Evolutionary conservation across 768 basidiomycete genomes (phyloP).

Genomic region (Solioccasus polychromus): DNA sequence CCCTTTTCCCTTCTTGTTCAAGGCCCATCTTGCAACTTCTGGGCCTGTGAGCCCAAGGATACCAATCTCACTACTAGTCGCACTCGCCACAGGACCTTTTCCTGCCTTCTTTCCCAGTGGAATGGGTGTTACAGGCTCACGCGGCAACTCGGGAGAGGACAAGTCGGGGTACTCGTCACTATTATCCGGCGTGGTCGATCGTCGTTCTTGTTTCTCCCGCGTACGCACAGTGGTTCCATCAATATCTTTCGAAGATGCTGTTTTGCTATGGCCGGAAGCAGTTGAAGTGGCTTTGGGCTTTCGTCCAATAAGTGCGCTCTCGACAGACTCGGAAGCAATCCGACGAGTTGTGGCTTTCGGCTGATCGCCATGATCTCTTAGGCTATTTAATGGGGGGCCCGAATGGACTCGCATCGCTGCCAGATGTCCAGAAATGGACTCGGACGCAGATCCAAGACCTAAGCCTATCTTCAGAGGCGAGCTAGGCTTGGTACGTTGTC

Average conservation of each 20-base stretch:
- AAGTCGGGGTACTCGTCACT: slow-evolving; percentile 15
- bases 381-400: slow-evolving; percentile 5
- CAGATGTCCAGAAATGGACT: slow-evolving; percentile 29
- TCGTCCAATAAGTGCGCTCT: slow-evolving; percentile 5
- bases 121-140: slow-evolving; percentile 32
- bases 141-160: slow-evolving; percentile 31
- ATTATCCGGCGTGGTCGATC: slow-evolving; percentile 15
- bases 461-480: slow-evolving; percentile 9
- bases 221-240: neutral
- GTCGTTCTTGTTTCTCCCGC: slow-evolving; percentile 7
- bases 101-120: slow-evolving; percentile 22
- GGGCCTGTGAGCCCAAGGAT: slow-evolving; percentile 51
- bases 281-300: slow-evolving; percentile 1
- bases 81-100: slow-evolving; percentile 8
- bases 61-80: slow-evolving; percentile 16
- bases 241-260: slow-evolving; percentile 8
- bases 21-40: slow-evolving; percentile 52
- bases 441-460: slow-evolving; percentile 19
- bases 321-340: slow-evolving; percentile 17
- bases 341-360: slow-evolving; percentile 12
- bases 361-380: slow-evolving; percentile 1
- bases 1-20: slow-evolving; percentile 31
- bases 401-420: slow-evolving; percentile 21
- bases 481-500: slow-evolving; percentile 16
- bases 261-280: slow-evolving; percentile 1